Evolutionary conservation across 176 grass and related monocot species (phyloP).

Genomic region (Chrysopogon serrulatus): DNA sequence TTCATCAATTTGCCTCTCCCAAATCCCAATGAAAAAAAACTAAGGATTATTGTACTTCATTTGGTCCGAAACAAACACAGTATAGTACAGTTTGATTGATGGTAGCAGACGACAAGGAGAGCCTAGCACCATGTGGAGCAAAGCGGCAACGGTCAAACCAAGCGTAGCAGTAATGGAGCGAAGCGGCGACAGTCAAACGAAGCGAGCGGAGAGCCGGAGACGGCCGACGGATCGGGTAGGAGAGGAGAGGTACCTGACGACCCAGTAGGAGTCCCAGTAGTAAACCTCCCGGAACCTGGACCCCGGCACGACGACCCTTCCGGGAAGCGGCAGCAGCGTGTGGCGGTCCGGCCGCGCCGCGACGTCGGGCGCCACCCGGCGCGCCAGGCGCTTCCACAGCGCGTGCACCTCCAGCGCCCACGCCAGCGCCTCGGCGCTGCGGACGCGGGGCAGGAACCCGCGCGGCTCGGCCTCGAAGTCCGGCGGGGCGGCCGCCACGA

Average conservation of each 20-base stretch:
- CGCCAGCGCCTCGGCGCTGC: conserved; percentile 41
- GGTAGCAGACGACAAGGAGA: background rate
- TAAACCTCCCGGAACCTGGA: conserved; percentile 91
- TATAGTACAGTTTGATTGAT: too few species aligned
- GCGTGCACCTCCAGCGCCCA: conserved; percentile 94
- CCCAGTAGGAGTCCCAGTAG: conserved; percentile 98
- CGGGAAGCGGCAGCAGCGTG: conserved; percentile 76
- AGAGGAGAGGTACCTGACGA: conserved; percentile 45
- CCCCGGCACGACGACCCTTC: conserved; percentile 57
- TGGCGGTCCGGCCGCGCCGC: conserved; percentile 44
- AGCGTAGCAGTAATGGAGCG: background rate
- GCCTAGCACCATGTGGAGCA: background rate
- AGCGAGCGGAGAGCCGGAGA: background rate
- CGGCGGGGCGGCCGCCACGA: conserved; percentile 35
- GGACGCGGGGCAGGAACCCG: conserved; percentile 73
- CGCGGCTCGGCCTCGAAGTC: conserved; percentile 63
- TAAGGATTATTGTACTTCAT: background rate
- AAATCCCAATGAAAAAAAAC: background rate
- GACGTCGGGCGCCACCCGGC: conserved; percentile 43
- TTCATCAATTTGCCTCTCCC: background rate
- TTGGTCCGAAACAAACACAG: too few species aligned
- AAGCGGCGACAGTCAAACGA: background rate
- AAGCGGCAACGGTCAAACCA: background rate
- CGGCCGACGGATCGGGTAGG: background rate
- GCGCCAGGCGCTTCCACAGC: conserved; percentile 63